Percentiles rank a stretch among this genome's conserved stretches.
phyloP scores from a whole-genome alignment of 2,329 filamentous ascomycete species.

The Geoglossum cookeanum region DNA sequence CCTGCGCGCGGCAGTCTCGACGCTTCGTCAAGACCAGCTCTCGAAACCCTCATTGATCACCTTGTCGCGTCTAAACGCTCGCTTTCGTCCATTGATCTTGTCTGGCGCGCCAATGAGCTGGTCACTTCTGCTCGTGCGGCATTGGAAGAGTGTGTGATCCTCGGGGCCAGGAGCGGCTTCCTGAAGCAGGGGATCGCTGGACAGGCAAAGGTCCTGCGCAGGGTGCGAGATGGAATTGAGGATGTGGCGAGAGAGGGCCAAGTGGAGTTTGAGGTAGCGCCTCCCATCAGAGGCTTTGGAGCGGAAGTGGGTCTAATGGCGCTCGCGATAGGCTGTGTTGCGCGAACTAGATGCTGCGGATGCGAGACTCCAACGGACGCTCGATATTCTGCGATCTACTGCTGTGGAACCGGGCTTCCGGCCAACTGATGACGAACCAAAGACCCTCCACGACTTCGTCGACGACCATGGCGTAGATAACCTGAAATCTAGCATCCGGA shows the following conservation, averaged over 20 bases:
- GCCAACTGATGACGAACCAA: slow-evolving; percentile 36
- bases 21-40: not conserved
- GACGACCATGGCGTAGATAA: slow-evolving; percentile 50
- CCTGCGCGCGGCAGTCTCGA: not conserved
- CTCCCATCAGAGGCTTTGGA: not conserved
- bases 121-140: slow-evolving; percentile 55
- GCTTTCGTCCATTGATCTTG: slow-evolving; percentile 62
- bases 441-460: slow-evolving; percentile 56
- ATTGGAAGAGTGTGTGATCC: slow-evolving; percentile 59
- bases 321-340: slow-evolving; percentile 29
- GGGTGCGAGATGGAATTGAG: slow-evolving; percentile 32
- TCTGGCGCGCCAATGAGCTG: slow-evolving; percentile 74
- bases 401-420: slow-evolving; percentile 45
- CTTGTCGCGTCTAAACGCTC: slow-evolving; percentile 77
- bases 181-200: slow-evolving; percentile 41
- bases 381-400: slow-evolving; percentile 43
- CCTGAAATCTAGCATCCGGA: slow-evolving; percentile 47
- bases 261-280: slow-evolving; percentile 31
- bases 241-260: slow-evolving; percentile 38
- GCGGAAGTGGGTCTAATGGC: not conserved
- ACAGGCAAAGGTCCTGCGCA: slow-evolving; percentile 33
- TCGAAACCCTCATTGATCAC: slow-evolving; percentile 60
- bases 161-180: slow-evolving; percentile 48
- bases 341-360: slow-evolving; percentile 48
- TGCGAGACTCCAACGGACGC: slow-evolving; percentile 42